A percentile compares a stretch with the other conserved stretches of the same genome.
Conservation (phyloP, 1,139 yeast genomes). For the Kurtzmaniella quercitrusa region DNA sequence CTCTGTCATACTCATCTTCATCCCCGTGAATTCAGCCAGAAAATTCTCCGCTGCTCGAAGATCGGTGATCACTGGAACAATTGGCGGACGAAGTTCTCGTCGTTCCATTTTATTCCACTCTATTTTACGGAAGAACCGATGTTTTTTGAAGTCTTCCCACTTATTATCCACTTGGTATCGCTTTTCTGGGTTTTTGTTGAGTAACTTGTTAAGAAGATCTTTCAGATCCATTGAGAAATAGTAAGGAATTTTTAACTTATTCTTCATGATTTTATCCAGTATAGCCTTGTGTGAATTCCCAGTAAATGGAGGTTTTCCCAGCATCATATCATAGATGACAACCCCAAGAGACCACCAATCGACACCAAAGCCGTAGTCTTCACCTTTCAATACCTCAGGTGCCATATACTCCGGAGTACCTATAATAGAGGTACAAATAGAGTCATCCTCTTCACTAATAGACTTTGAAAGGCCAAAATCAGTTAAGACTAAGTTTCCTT, state of each 20-base stretch:
- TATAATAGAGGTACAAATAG: constrained; percentile 64
- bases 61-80: constrained; percentile 31
- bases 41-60: constrained; percentile 34
- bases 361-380: constrained; percentile 26
- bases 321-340: constrained; percentile 76
- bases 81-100: constrained; percentile 24
- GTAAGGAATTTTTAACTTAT: constrained; percentile 68
- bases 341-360: constrained; percentile 41
- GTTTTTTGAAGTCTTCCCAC: constrained; percentile 27
- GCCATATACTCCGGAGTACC: constrained; percentile 69
- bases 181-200: constrained; percentile 69
- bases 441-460: constrained; percentile 36
- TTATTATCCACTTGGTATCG: constrained; percentile 63
- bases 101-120: constrained; percentile 24
- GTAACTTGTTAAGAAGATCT: constrained; percentile 63
- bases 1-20: constrained; percentile 11
- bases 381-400: constrained; percentile 32
- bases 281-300: constrained; percentile 80
- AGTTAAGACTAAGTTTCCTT: constrained; percentile 77
- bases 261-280: constrained; percentile 70
- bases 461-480: constrained; percentile 88
- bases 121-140: constrained; percentile 30
- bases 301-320: constrained; percentile 90
- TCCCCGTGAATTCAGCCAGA: constrained; percentile 25
- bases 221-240: constrained; percentile 80